Conservation (phyloP, 768 basidiomycete genomes). For the Trametes gibbosa region DNA sequence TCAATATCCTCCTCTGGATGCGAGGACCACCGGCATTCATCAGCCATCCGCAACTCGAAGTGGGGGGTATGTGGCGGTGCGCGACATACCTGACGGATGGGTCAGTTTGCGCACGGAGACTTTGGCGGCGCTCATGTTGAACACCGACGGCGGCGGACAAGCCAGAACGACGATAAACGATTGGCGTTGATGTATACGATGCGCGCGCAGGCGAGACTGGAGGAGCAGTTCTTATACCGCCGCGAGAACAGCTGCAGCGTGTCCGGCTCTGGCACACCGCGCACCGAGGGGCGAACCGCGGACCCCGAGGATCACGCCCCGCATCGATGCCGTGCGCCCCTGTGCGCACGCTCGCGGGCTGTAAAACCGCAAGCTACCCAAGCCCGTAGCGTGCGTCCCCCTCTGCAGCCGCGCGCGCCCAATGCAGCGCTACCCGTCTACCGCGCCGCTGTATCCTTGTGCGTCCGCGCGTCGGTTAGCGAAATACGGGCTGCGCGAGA, state of each 20-base stretch:
- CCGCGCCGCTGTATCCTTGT: neutral
- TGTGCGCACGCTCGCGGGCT: slow-evolving; percentile 1
- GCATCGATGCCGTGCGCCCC: slow-evolving; percentile 2
- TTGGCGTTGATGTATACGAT: neutral
- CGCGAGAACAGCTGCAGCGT: neutral
- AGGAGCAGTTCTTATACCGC: slow-evolving; percentile 4
- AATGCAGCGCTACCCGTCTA: neutral
- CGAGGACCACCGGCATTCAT: neutral
- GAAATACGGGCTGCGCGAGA: neutral
- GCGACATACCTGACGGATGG: slow-evolving; percentile 19
- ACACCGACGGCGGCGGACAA: neutral
- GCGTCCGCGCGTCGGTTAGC: too few relatives aligned
- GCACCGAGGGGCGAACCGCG: slow-evolving; percentile 7
- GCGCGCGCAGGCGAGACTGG: neutral
- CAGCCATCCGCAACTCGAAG: neutral
- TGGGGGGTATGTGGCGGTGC: neutral
- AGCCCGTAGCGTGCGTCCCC: neutral
- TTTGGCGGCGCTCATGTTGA: neutral
- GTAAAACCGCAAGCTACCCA: neutral
- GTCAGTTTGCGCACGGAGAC: slow-evolving; percentile 12
- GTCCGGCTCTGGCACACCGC: neutral
- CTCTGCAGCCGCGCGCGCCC: neutral
- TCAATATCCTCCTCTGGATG: slow-evolving; percentile 22
- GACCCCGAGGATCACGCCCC: slow-evolving; percentile 15
- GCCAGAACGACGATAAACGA: neutral